phyloP scores from a whole-genome alignment of 1,139 yeast species.

The Barnettozyma hawaiiensis region DNA sequence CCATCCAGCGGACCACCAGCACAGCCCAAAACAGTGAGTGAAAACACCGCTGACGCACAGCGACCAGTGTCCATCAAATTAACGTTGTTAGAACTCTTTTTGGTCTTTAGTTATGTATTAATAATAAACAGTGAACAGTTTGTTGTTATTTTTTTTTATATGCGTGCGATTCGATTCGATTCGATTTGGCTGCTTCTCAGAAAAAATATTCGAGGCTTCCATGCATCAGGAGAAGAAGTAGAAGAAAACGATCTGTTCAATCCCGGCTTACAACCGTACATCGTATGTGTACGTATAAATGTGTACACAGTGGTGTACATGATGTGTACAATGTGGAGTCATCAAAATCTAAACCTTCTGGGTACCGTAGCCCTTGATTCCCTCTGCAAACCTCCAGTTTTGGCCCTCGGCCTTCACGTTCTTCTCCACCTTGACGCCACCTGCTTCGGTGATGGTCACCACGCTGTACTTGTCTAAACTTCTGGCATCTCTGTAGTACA shows the following conservation, averaged over 20 bases:
- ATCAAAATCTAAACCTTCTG: slow-evolving; percentile 31
- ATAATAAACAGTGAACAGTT: too few relatives aligned
- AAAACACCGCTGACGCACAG: slow-evolving; percentile 28
- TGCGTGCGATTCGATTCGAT: too few relatives aligned
- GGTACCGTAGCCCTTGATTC: slow-evolving; percentile 87
- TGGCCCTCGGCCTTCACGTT: slow-evolving; percentile 57
- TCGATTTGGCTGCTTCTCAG: background rate
- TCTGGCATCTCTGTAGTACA: slow-evolving; percentile 95
- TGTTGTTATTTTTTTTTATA: too few relatives aligned
- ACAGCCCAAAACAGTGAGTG: slow-evolving; percentile 60
- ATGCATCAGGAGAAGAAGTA: too few relatives aligned
- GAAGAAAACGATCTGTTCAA: too few relatives aligned
- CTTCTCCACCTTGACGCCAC: slow-evolving; percentile 60
- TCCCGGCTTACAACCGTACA: too few relatives aligned
- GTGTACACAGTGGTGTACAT: too few relatives aligned
- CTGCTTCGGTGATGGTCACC: slow-evolving; percentile 65
- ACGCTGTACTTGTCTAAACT: slow-evolving; percentile 80
- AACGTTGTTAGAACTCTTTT: too few relatives aligned
- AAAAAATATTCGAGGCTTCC: too few relatives aligned
- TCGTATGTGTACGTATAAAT: too few relatives aligned
- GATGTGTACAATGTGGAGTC: too few relatives aligned
- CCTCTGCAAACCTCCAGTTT: slow-evolving; percentile 90
- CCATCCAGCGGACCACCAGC: slow-evolving; percentile 78
- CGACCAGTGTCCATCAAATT: background rate
- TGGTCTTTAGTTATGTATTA: background rate